Percentiles rank a stretch among this genome's conserved stretches.
Evolutionary conservation across 148 eudicot species (phyloP).

Genomic region (Heliamphora exappendiculata): DNA sequence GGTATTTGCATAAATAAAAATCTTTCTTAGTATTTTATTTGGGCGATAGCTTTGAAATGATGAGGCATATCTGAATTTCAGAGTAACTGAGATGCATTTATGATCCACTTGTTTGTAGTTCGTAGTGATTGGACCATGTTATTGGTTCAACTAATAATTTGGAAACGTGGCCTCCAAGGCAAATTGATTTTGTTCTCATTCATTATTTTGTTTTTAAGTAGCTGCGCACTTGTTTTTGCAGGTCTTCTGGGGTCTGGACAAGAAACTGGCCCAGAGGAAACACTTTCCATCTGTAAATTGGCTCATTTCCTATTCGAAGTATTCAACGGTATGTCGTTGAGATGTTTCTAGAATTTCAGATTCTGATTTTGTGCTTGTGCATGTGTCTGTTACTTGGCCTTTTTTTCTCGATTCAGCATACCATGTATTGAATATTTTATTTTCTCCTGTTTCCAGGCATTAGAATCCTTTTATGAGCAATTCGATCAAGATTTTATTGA

Average conservation of each 20-base stretch:
- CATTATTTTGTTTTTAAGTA: not conserved
- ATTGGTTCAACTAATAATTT: not conserved
- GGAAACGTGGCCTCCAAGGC: not conserved
- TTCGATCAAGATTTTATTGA: conserved; percentile 87
- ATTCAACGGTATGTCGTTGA: conserved; percentile 57
- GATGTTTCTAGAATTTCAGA: not conserved
- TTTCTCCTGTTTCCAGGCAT: conserved; percentile 45
- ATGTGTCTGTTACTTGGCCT: not conserved
- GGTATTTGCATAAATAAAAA: no score
- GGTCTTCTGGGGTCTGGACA: conserved; percentile 99
- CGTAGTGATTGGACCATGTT: not conserved
- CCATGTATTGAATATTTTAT: not conserved
- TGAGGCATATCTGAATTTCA: no score
- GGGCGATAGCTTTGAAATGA: no score
- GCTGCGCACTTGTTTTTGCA: conserved; percentile 22
- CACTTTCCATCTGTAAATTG: conserved; percentile 99
- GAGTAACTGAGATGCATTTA: not conserved
- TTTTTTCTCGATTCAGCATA: not conserved
- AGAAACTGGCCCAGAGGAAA: conserved; percentile 95
- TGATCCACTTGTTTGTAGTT: not conserved
- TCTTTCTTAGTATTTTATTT: no score
- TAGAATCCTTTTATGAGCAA: conserved; percentile 82
- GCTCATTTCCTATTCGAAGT: conserved; percentile 98
- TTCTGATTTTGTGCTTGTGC: not conserved
- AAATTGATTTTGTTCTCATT: not conserved